Evolutionary conservation across 139 green algal species (phyloP).

Genomic region (Ettlia oleoabundans): DNA sequence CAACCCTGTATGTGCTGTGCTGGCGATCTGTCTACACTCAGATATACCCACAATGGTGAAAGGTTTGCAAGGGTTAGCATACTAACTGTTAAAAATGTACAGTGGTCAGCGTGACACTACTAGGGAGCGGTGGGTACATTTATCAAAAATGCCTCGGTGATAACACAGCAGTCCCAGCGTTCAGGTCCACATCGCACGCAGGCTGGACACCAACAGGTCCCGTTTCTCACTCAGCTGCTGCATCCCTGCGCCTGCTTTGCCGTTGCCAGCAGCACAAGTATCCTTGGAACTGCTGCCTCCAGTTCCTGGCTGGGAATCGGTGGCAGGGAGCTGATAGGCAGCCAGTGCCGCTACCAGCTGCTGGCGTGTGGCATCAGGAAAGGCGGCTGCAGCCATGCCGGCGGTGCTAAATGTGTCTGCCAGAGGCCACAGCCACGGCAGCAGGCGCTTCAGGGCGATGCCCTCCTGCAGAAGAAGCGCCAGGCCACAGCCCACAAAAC

Average conservation of each 20-base stretch:
- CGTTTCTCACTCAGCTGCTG: neutral
- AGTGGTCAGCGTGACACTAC: too few relatives aligned
- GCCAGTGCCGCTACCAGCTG: slow-evolving; percentile 7
- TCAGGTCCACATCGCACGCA: slow-evolving; percentile 16
- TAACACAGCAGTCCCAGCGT: neutral
- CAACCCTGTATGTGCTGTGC: too few relatives aligned
- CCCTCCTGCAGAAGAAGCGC: slow-evolving; percentile 21
- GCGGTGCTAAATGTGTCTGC: neutral
- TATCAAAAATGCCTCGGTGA: neutral
- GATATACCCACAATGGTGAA: too few relatives aligned
- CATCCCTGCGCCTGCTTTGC: too few relatives aligned
- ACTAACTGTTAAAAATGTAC: too few relatives aligned
- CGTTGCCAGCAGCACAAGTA: neutral
- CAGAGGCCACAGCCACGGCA: slow-evolving; percentile 20
- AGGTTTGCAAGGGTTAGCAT: too few relatives aligned
- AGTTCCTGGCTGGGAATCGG: neutral
- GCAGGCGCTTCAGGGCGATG: slow-evolving; percentile 11
- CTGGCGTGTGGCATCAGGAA: neutral
- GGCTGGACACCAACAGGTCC: slow-evolving; percentile 10
- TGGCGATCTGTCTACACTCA: too few relatives aligned
- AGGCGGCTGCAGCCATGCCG: neutral
- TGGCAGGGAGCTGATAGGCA: neutral
- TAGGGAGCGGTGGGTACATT: neutral
- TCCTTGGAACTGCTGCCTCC: neutral
- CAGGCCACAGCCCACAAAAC: too few relatives aligned